A percentile compares a stretch with the other conserved stretches of the same genome.
Evolutionary conservation across 768 basidiomycete genomes (phyloP).

Genomic region (Agrocybe pediades): DNA sequence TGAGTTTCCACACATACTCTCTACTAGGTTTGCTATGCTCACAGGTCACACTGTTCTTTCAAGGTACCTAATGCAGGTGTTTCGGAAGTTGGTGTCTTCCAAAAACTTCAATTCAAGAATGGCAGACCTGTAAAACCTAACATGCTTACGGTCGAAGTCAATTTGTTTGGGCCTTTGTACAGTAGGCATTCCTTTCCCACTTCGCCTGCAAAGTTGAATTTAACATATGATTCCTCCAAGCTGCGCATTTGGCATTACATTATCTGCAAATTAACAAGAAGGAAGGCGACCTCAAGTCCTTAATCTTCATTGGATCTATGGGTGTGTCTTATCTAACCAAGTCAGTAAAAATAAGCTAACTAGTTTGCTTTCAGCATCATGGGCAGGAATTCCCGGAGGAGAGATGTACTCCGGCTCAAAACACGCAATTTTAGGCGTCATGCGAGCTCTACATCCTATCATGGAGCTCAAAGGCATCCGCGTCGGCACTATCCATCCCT

Average conservation of each 20-base stretch:
- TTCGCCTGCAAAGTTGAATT: neutral
- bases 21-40: neutral
- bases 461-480: conserved; percentile 40
- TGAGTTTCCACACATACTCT: conserved; percentile 24
- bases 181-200: conserved; percentile 31
- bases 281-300: conserved; percentile 44
- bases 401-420: conserved; percentile 54
- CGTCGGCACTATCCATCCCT: conserved; percentile 51
- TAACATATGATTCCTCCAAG: conserved; percentile 23
- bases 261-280: conserved; percentile 44
- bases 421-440: conserved; percentile 53
- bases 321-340: conserved; percentile 29
- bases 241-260: conserved; percentile 50
- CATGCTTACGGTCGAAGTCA: conserved; percentile 48
- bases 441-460: conserved; percentile 45
- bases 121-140: conserved; percentile 47
- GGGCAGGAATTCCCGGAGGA: conserved; percentile 43
- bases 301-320: conserved; percentile 58
- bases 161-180: conserved; percentile 48
- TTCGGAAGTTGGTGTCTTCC: conserved; percentile 34
- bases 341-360: neutral
- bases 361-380: conserved; percentile 41
- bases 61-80: conserved; percentile 56
- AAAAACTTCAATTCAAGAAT: conserved; percentile 28
- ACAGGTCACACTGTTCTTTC: neutral